phyloP scores from a whole-genome alignment of 139 green algal genomes.

The Zygnema cylindricum region DNA sequence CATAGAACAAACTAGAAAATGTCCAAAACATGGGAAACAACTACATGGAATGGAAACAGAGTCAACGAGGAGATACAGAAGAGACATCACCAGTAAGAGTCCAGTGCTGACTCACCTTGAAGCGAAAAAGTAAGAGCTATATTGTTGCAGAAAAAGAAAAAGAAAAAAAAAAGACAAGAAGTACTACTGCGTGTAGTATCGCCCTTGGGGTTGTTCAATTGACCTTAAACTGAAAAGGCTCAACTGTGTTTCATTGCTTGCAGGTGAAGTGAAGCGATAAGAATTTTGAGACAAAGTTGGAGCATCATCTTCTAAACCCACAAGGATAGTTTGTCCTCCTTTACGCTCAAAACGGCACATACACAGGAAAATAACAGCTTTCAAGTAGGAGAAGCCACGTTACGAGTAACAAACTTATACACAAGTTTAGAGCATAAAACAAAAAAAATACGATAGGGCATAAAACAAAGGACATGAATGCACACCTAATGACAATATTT shows the following conservation, averaged over 20 bases:
- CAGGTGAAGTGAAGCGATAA: neutral
- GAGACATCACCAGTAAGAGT: too few relatives aligned
- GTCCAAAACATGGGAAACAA: neutral
- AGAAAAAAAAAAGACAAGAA: too few relatives aligned
- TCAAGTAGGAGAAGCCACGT: too few relatives aligned
- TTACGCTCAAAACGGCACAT: neutral
- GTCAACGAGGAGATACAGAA: too few relatives aligned
- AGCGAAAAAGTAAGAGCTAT: neutral
- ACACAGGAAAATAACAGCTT: neutral
- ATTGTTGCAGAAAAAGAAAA: neutral
- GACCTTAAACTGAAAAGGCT: neutral
- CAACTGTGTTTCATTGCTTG: neutral
- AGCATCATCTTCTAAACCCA: neutral
- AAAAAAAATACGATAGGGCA: neutral
- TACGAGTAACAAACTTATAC: too few relatives aligned
- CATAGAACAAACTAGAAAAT: neutral
- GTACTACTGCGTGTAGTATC: neutral
- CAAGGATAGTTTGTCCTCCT: neutral
- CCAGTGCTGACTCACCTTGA: neutral
- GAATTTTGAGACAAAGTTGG: neutral
- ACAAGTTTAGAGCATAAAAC: neutral
- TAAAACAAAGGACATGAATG: neutral
- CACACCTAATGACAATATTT: slow-evolving; percentile 39
- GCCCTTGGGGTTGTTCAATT: neutral
- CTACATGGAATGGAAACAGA: neutral